Base-by-base conservation (phyloP, 179 eudicot genomes). In the Carnegiea gigantea region DNA sequence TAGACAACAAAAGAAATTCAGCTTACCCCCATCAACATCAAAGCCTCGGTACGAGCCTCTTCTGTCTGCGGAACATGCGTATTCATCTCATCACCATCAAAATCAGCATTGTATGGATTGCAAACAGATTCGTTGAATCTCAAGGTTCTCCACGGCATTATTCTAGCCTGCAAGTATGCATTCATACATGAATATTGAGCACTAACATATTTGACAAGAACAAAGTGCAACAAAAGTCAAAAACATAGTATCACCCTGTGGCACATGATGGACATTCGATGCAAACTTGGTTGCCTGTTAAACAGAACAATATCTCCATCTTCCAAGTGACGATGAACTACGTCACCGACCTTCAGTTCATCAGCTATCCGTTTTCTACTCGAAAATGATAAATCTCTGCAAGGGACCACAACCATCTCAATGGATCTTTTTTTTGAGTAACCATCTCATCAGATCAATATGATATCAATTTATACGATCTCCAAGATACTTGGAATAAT, bases 31-130 rank as follows among this genome's bases (percentile, higher is more conserved):
- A 97, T 97, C 82, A 97, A 82, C 88, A 90, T 83, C 71, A 97
- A 87, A 78, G 98, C 98, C 88, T 95, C 98, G 0, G 98, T 87
- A 23, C 99, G 93, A 70, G 98, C 98, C 91, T 97, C 98, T 89
- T 95, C 95, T 33, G 99, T 93, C 85, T 97, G 99, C 28, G 99
- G 99, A 59, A 97, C 99, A 89, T 97, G 99, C 94, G 95, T 80
- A 83, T 95, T 97, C 99, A 97, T 97, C 90, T 95, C 99, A 89
- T 97, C 99, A 73, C 98, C 99, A 83, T 97, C 99, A 89, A 97
- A 97, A 90, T 97, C 99, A 79, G 99, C 99, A 89, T 97, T 97
- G 84, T 97, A 97, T 2, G 99, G 99, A 81, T 97, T 95, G 87
- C 99, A 97, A 82, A 97, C 99, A 62, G 98, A 95, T 89, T 97